Percentiles rank a stretch among this genome's conserved stretches.
phyloP scores from a whole-genome alignment of 257 asterid species.

The Solanum acaule region DNA sequence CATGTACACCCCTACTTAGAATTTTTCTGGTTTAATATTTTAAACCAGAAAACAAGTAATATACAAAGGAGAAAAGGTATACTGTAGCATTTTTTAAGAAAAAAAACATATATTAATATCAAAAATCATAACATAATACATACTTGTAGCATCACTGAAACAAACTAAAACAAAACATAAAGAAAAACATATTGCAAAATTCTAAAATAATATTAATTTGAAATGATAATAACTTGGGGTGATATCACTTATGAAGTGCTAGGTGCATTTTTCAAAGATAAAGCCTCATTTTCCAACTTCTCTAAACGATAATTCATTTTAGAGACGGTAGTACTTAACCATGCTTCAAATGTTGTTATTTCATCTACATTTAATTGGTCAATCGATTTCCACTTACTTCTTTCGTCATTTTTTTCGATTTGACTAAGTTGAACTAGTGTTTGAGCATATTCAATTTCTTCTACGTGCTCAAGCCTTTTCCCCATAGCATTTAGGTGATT shows the following conservation, averaged over 20 bases:
- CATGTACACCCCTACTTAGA: no score
- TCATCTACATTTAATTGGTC: background rate
- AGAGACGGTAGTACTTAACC: background rate
- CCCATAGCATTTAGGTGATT: background rate
- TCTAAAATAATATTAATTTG: background rate
- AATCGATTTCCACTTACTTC: background rate
- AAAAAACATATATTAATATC: background rate
- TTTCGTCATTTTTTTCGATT: background rate
- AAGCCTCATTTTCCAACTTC: background rate
- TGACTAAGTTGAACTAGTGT: background rate
- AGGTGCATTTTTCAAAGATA: background rate
- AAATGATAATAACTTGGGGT: background rate
- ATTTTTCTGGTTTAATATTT: background rate
- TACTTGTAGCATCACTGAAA: background rate
- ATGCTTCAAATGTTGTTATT: background rate
- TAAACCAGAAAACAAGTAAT: background rate
- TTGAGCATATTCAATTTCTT: background rate
- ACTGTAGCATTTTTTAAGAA: background rate
- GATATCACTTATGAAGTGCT: background rate
- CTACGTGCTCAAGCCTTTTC: background rate
- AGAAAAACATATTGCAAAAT: background rate
- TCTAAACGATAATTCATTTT: background rate
- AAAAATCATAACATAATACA: background rate
- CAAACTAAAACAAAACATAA: background rate
- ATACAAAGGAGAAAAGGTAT: background rate